These are phyloP conservation scores for Diaporthe sp. DNA, from an alignment of 2,329 filamentous ascomycete species.

Conservation along the genomic window DNA sequence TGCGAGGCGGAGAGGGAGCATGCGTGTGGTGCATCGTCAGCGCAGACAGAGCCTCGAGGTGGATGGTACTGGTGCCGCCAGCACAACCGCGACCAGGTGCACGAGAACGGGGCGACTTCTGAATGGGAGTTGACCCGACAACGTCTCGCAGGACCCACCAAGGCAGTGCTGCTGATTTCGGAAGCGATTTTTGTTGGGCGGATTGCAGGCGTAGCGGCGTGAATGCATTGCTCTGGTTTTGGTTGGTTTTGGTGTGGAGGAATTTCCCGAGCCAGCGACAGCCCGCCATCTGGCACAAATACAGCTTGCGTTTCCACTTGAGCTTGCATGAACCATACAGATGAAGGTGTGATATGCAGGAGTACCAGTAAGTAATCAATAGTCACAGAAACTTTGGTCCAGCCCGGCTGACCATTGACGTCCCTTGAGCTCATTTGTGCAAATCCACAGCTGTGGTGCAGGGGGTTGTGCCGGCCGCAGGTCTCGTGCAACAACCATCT, in stretches of 20 bases:
- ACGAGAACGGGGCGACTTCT: constrained; percentile 16
- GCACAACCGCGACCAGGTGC: neutral
- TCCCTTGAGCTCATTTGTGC: constrained; percentile 25
- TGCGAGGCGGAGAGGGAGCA: neutral
- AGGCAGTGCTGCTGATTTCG: constrained; percentile 38
- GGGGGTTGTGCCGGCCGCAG: constrained; percentile 22
- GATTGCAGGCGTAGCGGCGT: constrained; percentile 29
- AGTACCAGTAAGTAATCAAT: constrained; percentile 28
- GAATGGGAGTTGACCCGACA: constrained; percentile 4
- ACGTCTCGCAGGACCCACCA: neutral
- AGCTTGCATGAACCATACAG: constrained; percentile 29
- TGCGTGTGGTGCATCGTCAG: neutral
- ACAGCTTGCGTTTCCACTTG: constrained; percentile 36
- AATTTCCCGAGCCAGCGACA: constrained; percentile 54
- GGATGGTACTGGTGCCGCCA: constrained; percentile 40
- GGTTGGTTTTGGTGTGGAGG: constrained; percentile 49
- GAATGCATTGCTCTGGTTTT: constrained; percentile 43
- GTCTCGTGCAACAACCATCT: neutral
- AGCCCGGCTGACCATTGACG: neutral
- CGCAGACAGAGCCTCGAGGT: constrained; percentile 36
- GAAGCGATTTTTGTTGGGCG: constrained; percentile 36
- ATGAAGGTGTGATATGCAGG: constrained; percentile 34
- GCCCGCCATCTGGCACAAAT: constrained; percentile 64
- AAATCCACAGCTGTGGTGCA: constrained; percentile 35
- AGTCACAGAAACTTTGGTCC: constrained; percentile 2